A percentile compares a stretch with the other conserved stretches of the same genome.
Conservation (phyloP, 2,329 filamentous ascomycete species). For the Fusarium phyllophilum region DNA sequence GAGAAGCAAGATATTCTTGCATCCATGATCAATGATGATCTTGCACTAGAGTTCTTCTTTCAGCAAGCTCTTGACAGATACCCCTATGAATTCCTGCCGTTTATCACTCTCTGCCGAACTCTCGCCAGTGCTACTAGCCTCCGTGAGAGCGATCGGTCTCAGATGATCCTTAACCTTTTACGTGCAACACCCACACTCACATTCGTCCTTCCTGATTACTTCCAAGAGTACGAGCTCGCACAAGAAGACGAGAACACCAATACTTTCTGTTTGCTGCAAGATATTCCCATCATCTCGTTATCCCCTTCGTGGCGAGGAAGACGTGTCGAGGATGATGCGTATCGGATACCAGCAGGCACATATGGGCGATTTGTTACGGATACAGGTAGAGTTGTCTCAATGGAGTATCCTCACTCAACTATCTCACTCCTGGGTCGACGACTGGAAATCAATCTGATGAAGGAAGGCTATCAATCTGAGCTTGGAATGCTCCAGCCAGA, state of each 20-base stretch:
- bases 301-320: conserved; percentile 57
- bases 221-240: conserved; percentile 79
- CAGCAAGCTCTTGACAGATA: conserved; percentile 79
- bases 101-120: conserved; percentile 76
- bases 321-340: conserved; percentile 59
- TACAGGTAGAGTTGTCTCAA: conserved; percentile 76
- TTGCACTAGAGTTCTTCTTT: conserved; percentile 69
- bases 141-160: conserved; percentile 51
- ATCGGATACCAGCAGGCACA: conserved; percentile 73
- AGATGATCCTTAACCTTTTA: conserved; percentile 71
- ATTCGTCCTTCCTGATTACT: conserved; percentile 76
- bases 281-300: conserved; percentile 71
- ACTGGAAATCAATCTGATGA: conserved; percentile 72
- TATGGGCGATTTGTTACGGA: conserved; percentile 80
- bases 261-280: conserved; percentile 73
- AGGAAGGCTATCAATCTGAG: conserved; percentile 63
- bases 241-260: conserved; percentile 90
- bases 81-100: conserved; percentile 85
- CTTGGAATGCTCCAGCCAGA: conserved; percentile 66
- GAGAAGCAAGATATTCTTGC: conserved; percentile 49
- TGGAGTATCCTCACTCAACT: conserved; percentile 83
- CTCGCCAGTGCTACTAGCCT: conserved; percentile 58
- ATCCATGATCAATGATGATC: conserved; percentile 50
- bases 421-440: conserved; percentile 82
- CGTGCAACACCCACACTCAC: conserved; percentile 79